Evolutionary conservation across 148 eudicot genomes (phyloP), one percentile per base, ranked within the genome.

Genomic region (Rhododendron simsii): DNA sequence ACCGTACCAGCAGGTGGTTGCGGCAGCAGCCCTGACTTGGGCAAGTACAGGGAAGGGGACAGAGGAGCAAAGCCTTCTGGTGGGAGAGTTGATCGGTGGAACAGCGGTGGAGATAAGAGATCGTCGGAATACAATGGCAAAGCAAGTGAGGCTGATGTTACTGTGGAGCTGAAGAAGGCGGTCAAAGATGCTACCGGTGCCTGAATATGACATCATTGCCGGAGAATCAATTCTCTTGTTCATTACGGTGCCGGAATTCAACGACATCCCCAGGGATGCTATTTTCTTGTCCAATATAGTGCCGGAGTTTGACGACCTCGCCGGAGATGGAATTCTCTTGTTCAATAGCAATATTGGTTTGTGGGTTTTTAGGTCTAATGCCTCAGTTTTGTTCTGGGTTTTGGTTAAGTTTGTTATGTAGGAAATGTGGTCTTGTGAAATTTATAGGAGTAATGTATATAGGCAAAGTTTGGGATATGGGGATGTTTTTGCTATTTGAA

Each of bases 101-200:
- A 73, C 12, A 61, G 13, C 12, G n/a, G 69, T 23, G 86, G 86
- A 5, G 90, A 89, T 82, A 88, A 85, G 81, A 89, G 61, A 71
- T 50, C 86, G 3, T 59, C 85, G 9, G 89, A 81, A 44, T 48
- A n/a, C 45, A 78, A 67, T 26, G 89, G 85, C 7, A 86, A 81
- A 41, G 74, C 16, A 48, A 37, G 35, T 30, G 92, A 86, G 11
- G 84, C 67, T 16, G 87, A 88, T 15, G 83, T 20, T 20, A 87
- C 84, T 13, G 89, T 84, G n/a, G 91, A 83, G 85, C 81, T 61
- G 84, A 90, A 89, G 89, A 84, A 81, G 71, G 89, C 37, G 10
- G 5, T 39, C 1, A 84, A 20, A 47, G 86, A 28, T n/a, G 45
- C 61, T 8, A 5, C 81, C 20, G 55, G 73, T 53, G 73, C 76